phyloP scores from a whole-genome alignment of 1,284 basidiomycete genomes.

The Paramarasmius palmivorus region DNA sequence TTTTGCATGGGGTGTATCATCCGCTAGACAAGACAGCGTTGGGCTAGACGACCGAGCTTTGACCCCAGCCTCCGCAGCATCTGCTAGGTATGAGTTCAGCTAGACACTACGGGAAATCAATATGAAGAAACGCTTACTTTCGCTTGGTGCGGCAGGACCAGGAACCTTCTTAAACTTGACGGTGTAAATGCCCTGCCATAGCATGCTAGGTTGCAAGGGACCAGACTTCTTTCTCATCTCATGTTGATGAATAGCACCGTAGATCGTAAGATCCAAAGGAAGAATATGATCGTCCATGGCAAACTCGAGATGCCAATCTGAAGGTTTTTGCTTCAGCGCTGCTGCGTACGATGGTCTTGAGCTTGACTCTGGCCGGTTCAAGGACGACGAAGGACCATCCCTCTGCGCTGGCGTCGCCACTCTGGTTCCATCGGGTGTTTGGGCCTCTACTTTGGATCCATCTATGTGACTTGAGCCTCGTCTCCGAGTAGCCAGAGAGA shows the following conservation, averaged over 20 bases:
- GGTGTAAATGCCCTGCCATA: conserved; percentile 90
- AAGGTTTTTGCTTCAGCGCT: conserved; percentile 88
- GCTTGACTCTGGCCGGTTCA: conserved; percentile 41
- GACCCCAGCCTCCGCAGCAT: conserved; percentile 38
- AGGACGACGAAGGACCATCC: conserved; percentile 33
- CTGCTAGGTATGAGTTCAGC: conserved; percentile 27
- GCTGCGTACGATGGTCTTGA: conserved; percentile 85
- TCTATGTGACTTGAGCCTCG: conserved; percentile 44
- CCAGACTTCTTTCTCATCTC: conserved; percentile 74
- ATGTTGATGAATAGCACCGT: conserved; percentile 91
- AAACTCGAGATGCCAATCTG: conserved; percentile 97
- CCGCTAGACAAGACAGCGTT: conserved; percentile 74
- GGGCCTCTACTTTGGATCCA: conserved; percentile 89
- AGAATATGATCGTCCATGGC: conserved; percentile 86
- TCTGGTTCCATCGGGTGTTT: conserved; percentile 94
- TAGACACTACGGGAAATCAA: background rate
- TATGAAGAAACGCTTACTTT: conserved; percentile 45
- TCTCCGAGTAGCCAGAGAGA: background rate
- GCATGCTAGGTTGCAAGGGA: conserved; percentile 62
- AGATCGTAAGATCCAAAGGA: conserved; percentile 89
- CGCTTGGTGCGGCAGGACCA: conserved; percentile 71
- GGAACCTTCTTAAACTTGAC: conserved; percentile 92
- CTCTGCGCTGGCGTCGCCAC: conserved; percentile 82
- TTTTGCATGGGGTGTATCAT: conserved; percentile 85
- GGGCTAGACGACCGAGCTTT: conserved; percentile 65